Evolutionary conservation across 805 yeast species (phyloP).

Genomic region (Candida andamanensis): DNA sequence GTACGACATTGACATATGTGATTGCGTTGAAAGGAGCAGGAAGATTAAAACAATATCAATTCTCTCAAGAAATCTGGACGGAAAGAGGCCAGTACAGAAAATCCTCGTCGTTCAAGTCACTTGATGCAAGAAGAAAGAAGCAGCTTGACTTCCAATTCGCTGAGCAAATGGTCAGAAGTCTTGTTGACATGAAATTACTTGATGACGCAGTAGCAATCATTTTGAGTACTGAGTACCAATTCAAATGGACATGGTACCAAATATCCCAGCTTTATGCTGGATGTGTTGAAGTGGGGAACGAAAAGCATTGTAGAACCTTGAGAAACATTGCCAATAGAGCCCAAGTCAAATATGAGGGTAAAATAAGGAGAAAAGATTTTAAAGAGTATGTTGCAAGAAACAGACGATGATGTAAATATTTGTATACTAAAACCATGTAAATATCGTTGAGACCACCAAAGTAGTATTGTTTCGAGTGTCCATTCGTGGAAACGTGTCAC

Average conservation of each 20-base stretch:
- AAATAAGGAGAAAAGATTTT: conserved; percentile 31
- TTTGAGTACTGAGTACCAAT: conserved; percentile 59
- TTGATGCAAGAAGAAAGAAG: conserved; percentile 34
- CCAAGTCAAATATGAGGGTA: conserved; percentile 34
- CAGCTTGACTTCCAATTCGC: conserved; percentile 67
- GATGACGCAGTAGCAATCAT: conserved; percentile 70
- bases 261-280: conserved; percentile 24
- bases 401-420: conserved; percentile 27
- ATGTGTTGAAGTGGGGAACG: conserved; percentile 29
- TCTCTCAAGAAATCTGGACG: conserved; percentile 66
- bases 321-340: conserved; percentile 32
- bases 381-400: conserved; percentile 22
- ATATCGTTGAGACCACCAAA: no score
- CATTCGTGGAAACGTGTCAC: no score
- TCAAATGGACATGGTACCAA: conserved; percentile 58
- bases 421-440: conserved; percentile 10
- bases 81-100: conserved; percentile 75
- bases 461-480: no score
- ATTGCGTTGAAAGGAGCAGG: conserved; percentile 65
- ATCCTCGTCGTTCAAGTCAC: conserved; percentile 41
- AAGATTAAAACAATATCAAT: conserved; percentile 44
- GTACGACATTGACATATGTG: conserved; percentile 47
- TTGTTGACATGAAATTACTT: conserved; percentile 49
- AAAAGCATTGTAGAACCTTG: conserved; percentile 22
- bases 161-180: conserved; percentile 55